Percentiles rank a stretch among this genome's conserved stretches.
These are phyloP conservation scores for Candida ulmi DNA, from an alignment of 805 yeast species.

Conservation along the genomic window DNA sequence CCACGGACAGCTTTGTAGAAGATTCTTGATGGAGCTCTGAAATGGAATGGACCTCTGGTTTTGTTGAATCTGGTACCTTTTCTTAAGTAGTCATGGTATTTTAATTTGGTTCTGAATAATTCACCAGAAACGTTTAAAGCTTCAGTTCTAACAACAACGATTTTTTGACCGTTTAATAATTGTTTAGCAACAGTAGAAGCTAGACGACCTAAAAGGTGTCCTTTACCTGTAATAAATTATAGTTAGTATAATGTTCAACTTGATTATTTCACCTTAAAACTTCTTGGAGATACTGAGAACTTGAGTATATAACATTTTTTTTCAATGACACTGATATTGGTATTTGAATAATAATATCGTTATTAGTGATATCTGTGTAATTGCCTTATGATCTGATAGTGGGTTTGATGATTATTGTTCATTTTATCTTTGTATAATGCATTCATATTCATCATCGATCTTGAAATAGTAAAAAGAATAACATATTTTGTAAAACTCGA, in stretches of 20 bases:
- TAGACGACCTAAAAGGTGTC: conserved; percentile 99
- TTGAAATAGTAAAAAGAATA: too few species aligned
- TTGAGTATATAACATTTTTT: too few species aligned
- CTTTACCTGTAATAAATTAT: conserved; percentile 58
- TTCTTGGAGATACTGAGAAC: background rate
- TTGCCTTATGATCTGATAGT: too few species aligned
- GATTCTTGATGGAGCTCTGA: conserved; percentile 99
- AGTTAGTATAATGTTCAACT: conserved; percentile 14
- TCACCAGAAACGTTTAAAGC: conserved; percentile 99
- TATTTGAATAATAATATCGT: too few species aligned
- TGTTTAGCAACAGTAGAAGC: conserved; percentile 99
- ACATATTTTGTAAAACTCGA: too few species aligned
- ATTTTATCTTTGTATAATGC: too few species aligned
- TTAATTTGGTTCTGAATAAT: conserved; percentile 99
- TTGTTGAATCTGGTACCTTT: conserved; percentile 99
- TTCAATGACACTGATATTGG: too few species aligned
- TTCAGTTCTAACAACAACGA: conserved; percentile 96
- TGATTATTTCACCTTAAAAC: background rate
- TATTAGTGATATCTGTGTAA: too few species aligned
- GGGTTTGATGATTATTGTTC: too few species aligned
- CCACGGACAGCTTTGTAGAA: conserved; percentile 99
- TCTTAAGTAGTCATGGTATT: conserved; percentile 99
- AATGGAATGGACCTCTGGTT: conserved; percentile 99
- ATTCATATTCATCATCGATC: too few species aligned
- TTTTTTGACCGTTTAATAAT: conserved; percentile 95